Evolutionary conservation across 2,329 filamentous ascomycete genomes (phyloP), one percentile per base, ranked within the genome.

Genomic region (Penicillium digitatum): DNA sequence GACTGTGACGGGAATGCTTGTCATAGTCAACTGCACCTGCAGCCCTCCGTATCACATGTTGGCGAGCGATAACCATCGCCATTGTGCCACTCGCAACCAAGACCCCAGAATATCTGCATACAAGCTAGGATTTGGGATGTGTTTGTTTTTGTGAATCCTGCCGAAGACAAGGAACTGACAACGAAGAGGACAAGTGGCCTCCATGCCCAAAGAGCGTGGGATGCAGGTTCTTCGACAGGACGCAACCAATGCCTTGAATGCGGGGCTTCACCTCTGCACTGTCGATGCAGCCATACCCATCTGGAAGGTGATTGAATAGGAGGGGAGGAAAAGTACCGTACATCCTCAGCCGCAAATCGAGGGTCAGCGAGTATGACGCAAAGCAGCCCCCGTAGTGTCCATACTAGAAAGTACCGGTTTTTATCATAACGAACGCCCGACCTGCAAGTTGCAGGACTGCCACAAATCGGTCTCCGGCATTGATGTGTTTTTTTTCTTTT

Each of bases 21-120:
- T 55, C 62, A 64, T 62, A 48, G 53, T 45, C 40, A 51, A 53
- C 48, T 56, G 60, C 47, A 58, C 38, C 55, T 54, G 58, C 54
- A 54, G 35, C 46, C 26, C 27, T 48, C 55, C 37, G 43, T 48
- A 52, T 50, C 38, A 52, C 44, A 53, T 39, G 18, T 8, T 48
- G 50, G 9, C 20, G 20, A 26, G 48, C 32, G 29, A 55, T 40
- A 47, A 53, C 44, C 37, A 20, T 44, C 45, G 14, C 42, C 12
- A 14, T 24, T 14, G 32, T 38, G 32, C 22, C n/a, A 16, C 22
- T 31, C n/a, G 16, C 11, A 24, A 31, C 11, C 16, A 5, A 12
- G 24, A 35, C 43, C 31, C 35, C n/a, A 18, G 14, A 52, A 35
- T 29, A 52, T 34, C 40, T 40, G 35, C 40, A 42, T 48, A 22